Conservation (phyloP, 2,329 filamentous ascomycete species). For the Apiospora aurea region DNA sequence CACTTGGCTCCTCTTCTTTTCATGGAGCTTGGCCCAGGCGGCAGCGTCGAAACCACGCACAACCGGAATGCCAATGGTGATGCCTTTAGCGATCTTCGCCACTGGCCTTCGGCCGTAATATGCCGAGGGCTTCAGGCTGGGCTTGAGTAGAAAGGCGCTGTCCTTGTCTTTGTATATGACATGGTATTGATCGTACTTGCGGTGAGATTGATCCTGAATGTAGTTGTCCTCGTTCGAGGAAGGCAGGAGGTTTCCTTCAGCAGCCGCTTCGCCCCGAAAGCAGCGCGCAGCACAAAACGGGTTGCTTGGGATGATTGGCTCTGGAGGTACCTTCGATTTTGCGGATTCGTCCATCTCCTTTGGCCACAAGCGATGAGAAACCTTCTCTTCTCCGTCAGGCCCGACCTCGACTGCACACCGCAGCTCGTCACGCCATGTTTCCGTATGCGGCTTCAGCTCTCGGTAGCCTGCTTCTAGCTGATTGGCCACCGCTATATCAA, state of each 20-base stretch:
- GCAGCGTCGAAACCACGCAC: constrained; percentile 85
- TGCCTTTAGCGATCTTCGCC: constrained; percentile 82
- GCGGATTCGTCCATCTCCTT: constrained; percentile 52
- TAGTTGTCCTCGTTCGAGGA: constrained; percentile 47
- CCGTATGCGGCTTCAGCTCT: constrained; percentile 85
- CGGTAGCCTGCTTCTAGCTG: constrained; percentile 91
- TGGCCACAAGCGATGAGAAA: constrained; percentile 84
- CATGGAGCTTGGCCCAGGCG: constrained; percentile 77
- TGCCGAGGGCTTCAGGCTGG: constrained; percentile 81
- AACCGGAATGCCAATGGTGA: constrained; percentile 85
- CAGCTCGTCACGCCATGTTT: constrained; percentile 92
- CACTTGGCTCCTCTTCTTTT: constrained; percentile 45
- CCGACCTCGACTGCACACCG: constrained; percentile 91
- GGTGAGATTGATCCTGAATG: constrained; percentile 52
- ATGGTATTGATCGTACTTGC: constrained; percentile 75
- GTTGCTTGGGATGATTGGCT: constrained; percentile 57
- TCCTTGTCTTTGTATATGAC: constrained; percentile 84
- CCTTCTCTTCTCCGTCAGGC: constrained; percentile 88
- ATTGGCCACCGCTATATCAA: constrained; percentile 86
- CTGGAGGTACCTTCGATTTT: constrained; percentile 42
- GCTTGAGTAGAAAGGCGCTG: constrained; percentile 85
- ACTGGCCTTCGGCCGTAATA: constrained; percentile 85
- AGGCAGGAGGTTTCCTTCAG: constrained; percentile 53
- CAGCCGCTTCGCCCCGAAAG: constrained; percentile 64
- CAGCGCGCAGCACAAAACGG: constrained; percentile 67